Evolutionary conservation across 495 filamentous ascomycete genomes (phyloP).

Genomic region (Tuber borchii): DNA sequence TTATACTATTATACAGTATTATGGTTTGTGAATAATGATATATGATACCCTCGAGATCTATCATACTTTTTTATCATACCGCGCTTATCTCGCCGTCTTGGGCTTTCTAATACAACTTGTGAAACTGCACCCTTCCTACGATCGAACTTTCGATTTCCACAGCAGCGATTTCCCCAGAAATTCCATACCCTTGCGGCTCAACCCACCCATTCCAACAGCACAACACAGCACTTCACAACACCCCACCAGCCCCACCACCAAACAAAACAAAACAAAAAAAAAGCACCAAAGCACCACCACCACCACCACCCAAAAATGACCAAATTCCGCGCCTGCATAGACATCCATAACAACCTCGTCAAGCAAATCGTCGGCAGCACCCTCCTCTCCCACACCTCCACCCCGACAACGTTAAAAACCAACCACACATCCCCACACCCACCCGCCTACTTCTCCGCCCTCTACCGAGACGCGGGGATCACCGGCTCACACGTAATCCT

Average conservation of each 20-base stretch:
- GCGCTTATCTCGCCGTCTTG: neutral
- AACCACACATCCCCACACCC: slow-evolving; percentile 83
- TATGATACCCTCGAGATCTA: neutral
- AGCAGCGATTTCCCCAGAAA: neutral
- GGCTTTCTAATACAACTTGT: neutral
- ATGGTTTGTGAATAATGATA: neutral
- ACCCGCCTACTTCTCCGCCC: slow-evolving; percentile 65
- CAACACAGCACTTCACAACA: neutral
- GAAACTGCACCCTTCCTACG: neutral
- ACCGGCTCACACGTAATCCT: slow-evolving; percentile 89
- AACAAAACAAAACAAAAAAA: no score
- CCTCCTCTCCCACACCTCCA: slow-evolving; percentile 35
- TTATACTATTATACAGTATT: neutral
- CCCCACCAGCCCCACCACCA: neutral
- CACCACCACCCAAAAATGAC: slow-evolving; percentile 61
- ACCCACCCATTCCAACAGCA: neutral
- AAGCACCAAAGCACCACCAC: neutral
- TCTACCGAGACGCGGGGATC: slow-evolving; percentile 69
- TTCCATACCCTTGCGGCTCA: neutral
- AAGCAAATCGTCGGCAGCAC: slow-evolving; percentile 75
- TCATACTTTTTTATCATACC: neutral
- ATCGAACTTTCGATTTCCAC: neutral
- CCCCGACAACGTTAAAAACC: slow-evolving; percentile 58
- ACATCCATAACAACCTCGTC: slow-evolving; percentile 88
- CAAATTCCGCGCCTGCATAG: slow-evolving; percentile 90